Base-by-base conservation (phyloP, 108 stramenopile species). In the Skeletonema grethae region DNA sequence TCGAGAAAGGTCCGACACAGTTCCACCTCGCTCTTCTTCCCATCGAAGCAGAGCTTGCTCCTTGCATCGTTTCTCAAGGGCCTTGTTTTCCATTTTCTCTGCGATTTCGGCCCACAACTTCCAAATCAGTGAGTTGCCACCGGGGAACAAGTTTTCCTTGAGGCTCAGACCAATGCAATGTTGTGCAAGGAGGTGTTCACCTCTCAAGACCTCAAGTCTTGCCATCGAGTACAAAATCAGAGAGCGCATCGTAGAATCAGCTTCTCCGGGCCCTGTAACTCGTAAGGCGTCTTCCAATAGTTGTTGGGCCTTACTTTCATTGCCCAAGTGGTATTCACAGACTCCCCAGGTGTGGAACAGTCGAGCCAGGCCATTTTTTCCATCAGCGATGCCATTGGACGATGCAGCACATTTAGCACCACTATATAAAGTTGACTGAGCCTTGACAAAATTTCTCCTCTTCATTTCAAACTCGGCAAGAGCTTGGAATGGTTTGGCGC, bases 231-330 rank as follows among this genome's bases (percentile, higher is more conserved):
- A 88, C 15, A 90, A 73, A 46, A 90, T 88, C 18, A 80, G 65
- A 9, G 88, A 82, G 9, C 87, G 84, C 15, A 87, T 67, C 25
- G 77, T 60, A 0, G 78, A 60, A 58, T 83, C 76, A 5, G 68
- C 78, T 24, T 82, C 77, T 29, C 85, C 84, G 4, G 65, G 63
- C 4, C 84, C 70, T 11, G 83, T 80, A 31, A 86, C 65, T 22
- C 84, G 80, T 13, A 94, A 72, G 3, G 90, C 88, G 58, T 90
- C 84, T 35, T 89, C 90, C 53, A 94, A 90, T n/a, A 91, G 67
- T 13, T 53, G 65, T 68, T 88, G 83, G 20, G 90, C 76, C 2
- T 85, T 80, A 31, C 64, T 63, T 28, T 81, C 30, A 38, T 88
- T 82, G 36, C 70, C 80, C 15, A 91, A 73, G 48, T 90, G 85